These are phyloP conservation scores for Diospyros lotus DNA, from an alignment of 148 eudicot species.

Conservation along the genomic window DNA sequence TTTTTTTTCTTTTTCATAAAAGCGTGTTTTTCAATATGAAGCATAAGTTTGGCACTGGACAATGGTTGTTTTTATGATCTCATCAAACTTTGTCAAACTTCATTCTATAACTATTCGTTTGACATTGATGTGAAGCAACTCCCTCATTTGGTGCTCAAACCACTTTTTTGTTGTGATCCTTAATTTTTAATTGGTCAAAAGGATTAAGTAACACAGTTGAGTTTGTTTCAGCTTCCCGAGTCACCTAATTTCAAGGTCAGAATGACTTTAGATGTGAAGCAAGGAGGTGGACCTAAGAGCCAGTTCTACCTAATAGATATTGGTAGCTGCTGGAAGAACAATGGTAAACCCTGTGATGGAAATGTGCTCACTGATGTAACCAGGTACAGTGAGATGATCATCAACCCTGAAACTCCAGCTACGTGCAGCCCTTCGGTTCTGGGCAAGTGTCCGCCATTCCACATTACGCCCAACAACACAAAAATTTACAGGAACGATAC, in stretches of 20 bases:
- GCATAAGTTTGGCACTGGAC: neutral
- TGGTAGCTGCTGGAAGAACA: slow-evolving; percentile 91
- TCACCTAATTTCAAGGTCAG: slow-evolving; percentile 78
- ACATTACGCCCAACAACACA: slow-evolving; percentile 58
- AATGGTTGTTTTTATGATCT: neutral
- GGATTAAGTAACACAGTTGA: neutral
- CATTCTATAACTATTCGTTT: neutral
- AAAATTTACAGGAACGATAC: slow-evolving; percentile 62
- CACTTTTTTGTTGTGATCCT: neutral
- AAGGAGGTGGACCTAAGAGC: slow-evolving; percentile 85
- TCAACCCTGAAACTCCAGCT: slow-evolving; percentile 57
- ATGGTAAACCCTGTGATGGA: slow-evolving; percentile 68
- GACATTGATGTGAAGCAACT: neutral
- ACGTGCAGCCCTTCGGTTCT: slow-evolving; percentile 56
- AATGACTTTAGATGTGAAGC: slow-evolving; percentile 57
- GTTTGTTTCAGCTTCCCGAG: slow-evolving; percentile 53
- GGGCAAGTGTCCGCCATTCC: slow-evolving; percentile 71
- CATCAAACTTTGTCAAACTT: neutral
- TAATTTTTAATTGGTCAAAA: neutral
- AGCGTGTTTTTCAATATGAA: neutral
- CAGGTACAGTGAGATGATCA: slow-evolving; percentile 81
- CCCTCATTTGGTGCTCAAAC: neutral
- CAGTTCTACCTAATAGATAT: slow-evolving; percentile 81
- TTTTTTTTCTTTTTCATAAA: neutral
- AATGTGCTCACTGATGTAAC: slow-evolving; percentile 72